Conservation (phyloP, 2,329 filamentous ascomycete species). For the Neonectria faginata region DNA sequence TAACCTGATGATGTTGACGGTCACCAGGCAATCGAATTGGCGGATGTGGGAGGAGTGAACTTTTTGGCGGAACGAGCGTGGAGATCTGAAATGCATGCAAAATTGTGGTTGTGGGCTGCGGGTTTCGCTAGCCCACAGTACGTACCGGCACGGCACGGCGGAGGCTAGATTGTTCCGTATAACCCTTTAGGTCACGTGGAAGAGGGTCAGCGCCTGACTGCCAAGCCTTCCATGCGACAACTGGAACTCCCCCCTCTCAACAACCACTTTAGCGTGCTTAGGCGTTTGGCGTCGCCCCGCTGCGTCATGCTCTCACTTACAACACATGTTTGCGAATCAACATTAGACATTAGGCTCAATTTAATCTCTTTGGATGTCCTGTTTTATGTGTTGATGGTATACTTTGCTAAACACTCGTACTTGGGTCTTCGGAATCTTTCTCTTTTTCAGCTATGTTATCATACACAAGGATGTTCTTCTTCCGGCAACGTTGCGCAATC, state of each 20-base stretch:
- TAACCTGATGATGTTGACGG: conserved; percentile 61
- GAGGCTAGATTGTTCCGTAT: conserved; percentile 42
- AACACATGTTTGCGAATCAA: not conserved
- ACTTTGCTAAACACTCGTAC: not conserved
- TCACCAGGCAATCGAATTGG: conserved; percentile 64
- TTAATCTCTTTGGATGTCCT: not conserved
- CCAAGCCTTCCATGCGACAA: not conserved
- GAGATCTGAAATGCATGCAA: conserved; percentile 51
- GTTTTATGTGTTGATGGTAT: not conserved
- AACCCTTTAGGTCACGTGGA: conserved; percentile 39
- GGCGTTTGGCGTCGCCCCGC: too few species aligned
- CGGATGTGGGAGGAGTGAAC: conserved; percentile 54
- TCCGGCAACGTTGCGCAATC: not conserved
- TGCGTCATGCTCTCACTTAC: not conserved
- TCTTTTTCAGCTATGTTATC: not conserved
- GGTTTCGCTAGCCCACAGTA: conserved; percentile 52
- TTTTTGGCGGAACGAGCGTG: conserved; percentile 49
- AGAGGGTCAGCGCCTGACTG: not conserved
- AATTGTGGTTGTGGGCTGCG: conserved; percentile 56
- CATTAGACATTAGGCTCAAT: not conserved
- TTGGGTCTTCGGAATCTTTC: not conserved
- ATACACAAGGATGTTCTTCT: not conserved
- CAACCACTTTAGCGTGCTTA: too few species aligned
- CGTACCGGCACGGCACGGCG: conserved; percentile 49
- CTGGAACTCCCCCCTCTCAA: too few species aligned